Evolutionary conservation across 208 protist genomes (phyloP).

Genomic region (Lotmaria passim): DNA sequence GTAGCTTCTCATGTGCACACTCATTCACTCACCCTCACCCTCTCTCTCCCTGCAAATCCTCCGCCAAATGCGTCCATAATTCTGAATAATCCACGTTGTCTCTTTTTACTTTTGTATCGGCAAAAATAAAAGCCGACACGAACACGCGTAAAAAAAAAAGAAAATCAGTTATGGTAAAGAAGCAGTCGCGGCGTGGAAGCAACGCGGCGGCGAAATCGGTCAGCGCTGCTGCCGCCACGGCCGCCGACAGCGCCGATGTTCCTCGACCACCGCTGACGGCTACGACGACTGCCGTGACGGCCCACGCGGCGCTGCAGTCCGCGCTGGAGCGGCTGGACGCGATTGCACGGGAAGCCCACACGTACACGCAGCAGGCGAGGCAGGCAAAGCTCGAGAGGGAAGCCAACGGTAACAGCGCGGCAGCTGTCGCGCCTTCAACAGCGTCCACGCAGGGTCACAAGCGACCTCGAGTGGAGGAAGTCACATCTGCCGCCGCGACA

Average conservation of each 20-base stretch:
- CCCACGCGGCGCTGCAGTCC: conserved; percentile 33
- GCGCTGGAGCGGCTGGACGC: conserved; percentile 50
- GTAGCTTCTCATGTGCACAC: too few species aligned
- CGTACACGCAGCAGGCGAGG: conserved; percentile 32
- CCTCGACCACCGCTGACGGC: conserved; percentile 16
- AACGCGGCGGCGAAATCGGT: conserved; percentile 5
- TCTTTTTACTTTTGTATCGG: too few species aligned
- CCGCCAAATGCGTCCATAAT: too few species aligned
- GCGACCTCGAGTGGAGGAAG: conserved; percentile 8
- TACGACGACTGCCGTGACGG: conserved; percentile 18
- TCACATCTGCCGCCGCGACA: too few species aligned
- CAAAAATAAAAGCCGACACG: too few species aligned
- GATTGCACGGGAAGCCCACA: conserved; percentile 59
- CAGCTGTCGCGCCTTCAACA: background rate
- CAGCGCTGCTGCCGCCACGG: background rate
- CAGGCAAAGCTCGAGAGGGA: background rate
- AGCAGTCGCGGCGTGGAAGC: conserved; percentile 15
- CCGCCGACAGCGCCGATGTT: background rate
- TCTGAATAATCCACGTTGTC: too few species aligned
- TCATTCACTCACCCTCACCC: too few species aligned
- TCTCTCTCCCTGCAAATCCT: too few species aligned
- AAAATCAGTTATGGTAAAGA: conserved; percentile 23
- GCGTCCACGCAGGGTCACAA: conserved; percentile 4
- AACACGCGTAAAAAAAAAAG: background rate
- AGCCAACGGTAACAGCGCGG: background rate